Base-by-base conservation (phyloP, 2,329 filamentous ascomycete genomes). In the Curvularia verruculosa region DNA sequence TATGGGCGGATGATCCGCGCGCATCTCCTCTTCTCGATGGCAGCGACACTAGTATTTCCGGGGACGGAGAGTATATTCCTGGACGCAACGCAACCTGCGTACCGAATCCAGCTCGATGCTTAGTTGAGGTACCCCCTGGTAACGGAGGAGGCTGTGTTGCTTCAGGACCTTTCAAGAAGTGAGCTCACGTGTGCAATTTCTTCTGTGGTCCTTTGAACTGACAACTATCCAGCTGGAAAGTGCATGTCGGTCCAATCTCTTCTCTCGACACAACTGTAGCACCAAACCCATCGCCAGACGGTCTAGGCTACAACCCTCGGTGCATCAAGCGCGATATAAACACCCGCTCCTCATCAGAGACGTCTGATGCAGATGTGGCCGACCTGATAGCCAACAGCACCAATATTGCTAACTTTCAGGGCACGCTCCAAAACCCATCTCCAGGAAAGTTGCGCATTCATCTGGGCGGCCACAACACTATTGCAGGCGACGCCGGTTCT, bases 81-180 rank as follows among this genome's bases (percentile, higher is more conserved):
- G 45, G 28, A 5, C 52, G 52, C 6, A 54, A 54, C 28, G 26
- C 3, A 2, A 49, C 24, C 26, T 54, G 52, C 15, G 45, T 49
- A 1, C 52, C 52, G 9, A 49, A 49, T 21, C 26, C 26, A 18
- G 28, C 15, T 13, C 36, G 45, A 43, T 54, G 52, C 37, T 49
- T 54, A 1, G 45, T 54, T 3, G 26, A 54, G 13, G 15, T 54
- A 9, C 44, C 44, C 6, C 36, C 79, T 0, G 84, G 82, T 15
- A 76, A 77, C 0, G 84, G 84, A 8, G 84, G 84, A 36, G 84
- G 84, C 3, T 86, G 83, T 65, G 76, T 87, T 4, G 74, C 67
- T 12, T 76, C 73, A 0, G 83, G 83, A 0, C 83, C 83, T 0
- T 84, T 84, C 71, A 78, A 75, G 63, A 75, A 83, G 67, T 69